Evolutionary conservation across 768 basidiomycete species (phyloP).

Genomic region (Cubamyces lactineus): DNA sequence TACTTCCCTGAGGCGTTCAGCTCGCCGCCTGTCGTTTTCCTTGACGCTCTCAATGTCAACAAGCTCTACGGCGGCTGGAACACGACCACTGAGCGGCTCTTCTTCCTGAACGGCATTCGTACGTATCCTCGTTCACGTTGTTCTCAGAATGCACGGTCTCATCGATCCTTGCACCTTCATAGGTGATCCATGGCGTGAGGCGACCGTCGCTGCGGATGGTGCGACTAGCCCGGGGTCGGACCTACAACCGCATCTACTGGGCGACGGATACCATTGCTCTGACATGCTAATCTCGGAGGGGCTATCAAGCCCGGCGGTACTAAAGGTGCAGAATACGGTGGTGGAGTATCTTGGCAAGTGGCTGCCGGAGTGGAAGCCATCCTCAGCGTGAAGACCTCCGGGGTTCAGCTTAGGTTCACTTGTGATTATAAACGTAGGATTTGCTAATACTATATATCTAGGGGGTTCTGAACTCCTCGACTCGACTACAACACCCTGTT

Average conservation of each 20-base stretch:
- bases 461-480: too few species aligned
- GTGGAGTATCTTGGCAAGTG: conserved; percentile 1
- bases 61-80: conserved; percentile 62
- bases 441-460: too few species aligned
- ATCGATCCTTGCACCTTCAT: not conserved
- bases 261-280: conserved; percentile 69
- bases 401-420: too few species aligned
- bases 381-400: not conserved
- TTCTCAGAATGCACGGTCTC: not conserved
- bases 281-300: conserved; percentile 44
- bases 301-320: not conserved
- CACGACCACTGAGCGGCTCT: conserved; percentile 55
- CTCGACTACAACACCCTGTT: too few species aligned
- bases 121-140: conserved; percentile 31
- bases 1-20: conserved; percentile 65
- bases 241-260: conserved; percentile 56
- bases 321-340: not conserved
- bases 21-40: conserved; percentile 44
- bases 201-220: conserved; percentile 62
- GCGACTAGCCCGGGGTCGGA: conserved; percentile 47
- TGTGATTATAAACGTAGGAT: too few species aligned
- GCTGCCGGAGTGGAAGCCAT: conserved; percentile 10
- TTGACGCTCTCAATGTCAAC: conserved; percentile 49
- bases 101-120: conserved; percentile 74
- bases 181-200: conserved; percentile 77